Evolutionary conservation across 208 protist species (phyloP).

Genomic region (Leishmania major): DNA sequence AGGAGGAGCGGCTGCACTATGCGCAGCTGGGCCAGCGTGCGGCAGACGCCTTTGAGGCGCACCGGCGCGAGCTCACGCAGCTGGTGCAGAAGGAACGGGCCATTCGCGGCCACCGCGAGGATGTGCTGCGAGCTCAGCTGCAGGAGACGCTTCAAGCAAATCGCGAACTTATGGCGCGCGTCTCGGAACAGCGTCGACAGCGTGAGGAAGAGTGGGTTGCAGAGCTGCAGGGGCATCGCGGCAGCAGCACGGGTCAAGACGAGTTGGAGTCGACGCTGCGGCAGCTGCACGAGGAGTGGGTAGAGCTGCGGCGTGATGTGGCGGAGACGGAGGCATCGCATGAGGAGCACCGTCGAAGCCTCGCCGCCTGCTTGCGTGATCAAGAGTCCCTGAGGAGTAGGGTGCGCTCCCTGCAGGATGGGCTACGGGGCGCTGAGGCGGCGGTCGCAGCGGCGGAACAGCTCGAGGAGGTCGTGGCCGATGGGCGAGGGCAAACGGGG

Average conservation of each 20-base stretch:
- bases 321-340: constrained; percentile 24
- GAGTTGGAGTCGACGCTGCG: constrained; percentile 33
- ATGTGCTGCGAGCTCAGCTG: constrained; percentile 59
- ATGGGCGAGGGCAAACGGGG: too few species aligned
- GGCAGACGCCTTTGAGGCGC: constrained; percentile 55
- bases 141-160: constrained; percentile 33
- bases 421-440: constrained; percentile 1
- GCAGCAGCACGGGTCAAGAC: not conserved
- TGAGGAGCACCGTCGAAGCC: constrained; percentile 8
- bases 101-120: constrained; percentile 50
- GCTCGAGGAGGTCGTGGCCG: not conserved
- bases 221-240: constrained; percentile 34
- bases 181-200: constrained; percentile 22
- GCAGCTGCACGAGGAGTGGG: constrained; percentile 36
- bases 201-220: constrained; percentile 28
- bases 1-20: constrained; percentile 66
- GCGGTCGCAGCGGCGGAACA: not conserved
- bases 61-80: constrained; percentile 72
- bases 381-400: constrained; percentile 28
- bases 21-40: constrained; percentile 39
- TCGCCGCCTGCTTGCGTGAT: constrained; percentile 28
- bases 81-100: constrained; percentile 73
- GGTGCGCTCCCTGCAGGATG: constrained; percentile 15
- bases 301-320: constrained; percentile 28
- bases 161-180: constrained; percentile 28